Conservation (phyloP, 768 basidiomycete genomes). For the Rhodotorula sphaerocarpa region DNA sequence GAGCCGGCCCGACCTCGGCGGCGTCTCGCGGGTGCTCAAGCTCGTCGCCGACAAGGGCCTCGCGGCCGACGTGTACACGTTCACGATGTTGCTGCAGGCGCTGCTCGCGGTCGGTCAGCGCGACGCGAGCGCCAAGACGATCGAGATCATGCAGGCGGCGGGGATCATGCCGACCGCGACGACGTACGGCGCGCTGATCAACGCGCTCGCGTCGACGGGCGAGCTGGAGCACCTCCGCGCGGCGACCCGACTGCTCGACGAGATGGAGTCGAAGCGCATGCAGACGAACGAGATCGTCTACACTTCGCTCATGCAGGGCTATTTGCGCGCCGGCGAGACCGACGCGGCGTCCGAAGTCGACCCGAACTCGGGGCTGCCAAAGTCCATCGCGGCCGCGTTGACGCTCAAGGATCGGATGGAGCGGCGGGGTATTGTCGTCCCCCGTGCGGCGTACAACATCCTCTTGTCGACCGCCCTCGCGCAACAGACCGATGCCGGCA, state of each 20-base stretch:
- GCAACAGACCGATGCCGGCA: constrained; percentile 42
- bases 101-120: constrained; percentile 60
- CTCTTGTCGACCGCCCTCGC: constrained; percentile 62
- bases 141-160: constrained; percentile 67
- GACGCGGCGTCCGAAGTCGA: constrained; percentile 32
- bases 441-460: constrained; percentile 65
- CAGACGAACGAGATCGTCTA: constrained; percentile 73
- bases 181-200: constrained; percentile 71
- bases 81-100: constrained; percentile 73
- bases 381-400: constrained; percentile 56
- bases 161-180: constrained; percentile 65
- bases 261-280: constrained; percentile 57
- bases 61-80: constrained; percentile 71
- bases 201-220: constrained; percentile 58
- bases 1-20: constrained; percentile 54
- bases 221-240: constrained; percentile 49
- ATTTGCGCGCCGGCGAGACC: constrained; percentile 50
- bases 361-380: constrained; percentile 38
- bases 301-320: constrained; percentile 64
- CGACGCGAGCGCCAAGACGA: constrained; percentile 59
- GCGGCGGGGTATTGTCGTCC: constrained; percentile 49
- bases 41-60: constrained; percentile 54
- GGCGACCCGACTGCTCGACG: constrained; percentile 61
- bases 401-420: constrained; percentile 27
- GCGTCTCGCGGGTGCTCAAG: constrained; percentile 54